Evolutionary conservation across 2,329 filamentous ascomycete genomes (phyloP), one percentile per base, ranked within the genome.

Genomic region (Trichoderma sp.): DNA sequence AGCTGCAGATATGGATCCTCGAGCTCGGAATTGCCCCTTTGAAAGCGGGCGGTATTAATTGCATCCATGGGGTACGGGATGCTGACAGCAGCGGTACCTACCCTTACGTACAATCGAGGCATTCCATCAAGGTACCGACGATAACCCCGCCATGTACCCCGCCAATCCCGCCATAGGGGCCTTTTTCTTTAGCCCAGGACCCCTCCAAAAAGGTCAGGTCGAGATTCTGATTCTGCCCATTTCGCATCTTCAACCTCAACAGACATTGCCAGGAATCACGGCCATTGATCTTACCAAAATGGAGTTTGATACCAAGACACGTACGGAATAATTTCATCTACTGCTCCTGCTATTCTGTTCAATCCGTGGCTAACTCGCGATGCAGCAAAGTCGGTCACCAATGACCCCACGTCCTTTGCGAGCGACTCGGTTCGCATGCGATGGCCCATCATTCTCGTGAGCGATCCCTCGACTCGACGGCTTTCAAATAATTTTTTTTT

Each of bases 401-500:
- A 88, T 77, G 95, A 98, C 84, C 89, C 89, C 78, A 92, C 87
- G 56, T 98, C 94, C 62, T 98, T 98, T 80, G 96, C 93, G 67
- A 94, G 91, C 81, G 86, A 91, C 73, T 97, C 96, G 9, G 95
- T 93, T 39, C 88, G 92, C 78, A 91, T 94, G 76, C 88, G 96
- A 81, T 99, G 95, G 96, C 96, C 96, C 18, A 87, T 97, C 71
- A 99, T 99, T 79, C 84, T 99, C 77, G 94, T 97, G 77, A 80
- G 88, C 79, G 30, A 61, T 18, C 71, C 24, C 1, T 18, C n/a
- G 26, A 43, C 43, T 18, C n/a, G 7, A 18, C 26, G 1, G n/a
- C 8, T 15, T 14, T 58, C 21, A 3, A 3, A 30, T 36, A 2
- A 28, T 26, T 3, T 26, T 26, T 26, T 28, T 6, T 18, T 34